Evolutionary conservation across 345 rosid genomes (phyloP), one percentile per base, ranked within the genome.

Genomic region (Atalantia buxifolia): DNA sequence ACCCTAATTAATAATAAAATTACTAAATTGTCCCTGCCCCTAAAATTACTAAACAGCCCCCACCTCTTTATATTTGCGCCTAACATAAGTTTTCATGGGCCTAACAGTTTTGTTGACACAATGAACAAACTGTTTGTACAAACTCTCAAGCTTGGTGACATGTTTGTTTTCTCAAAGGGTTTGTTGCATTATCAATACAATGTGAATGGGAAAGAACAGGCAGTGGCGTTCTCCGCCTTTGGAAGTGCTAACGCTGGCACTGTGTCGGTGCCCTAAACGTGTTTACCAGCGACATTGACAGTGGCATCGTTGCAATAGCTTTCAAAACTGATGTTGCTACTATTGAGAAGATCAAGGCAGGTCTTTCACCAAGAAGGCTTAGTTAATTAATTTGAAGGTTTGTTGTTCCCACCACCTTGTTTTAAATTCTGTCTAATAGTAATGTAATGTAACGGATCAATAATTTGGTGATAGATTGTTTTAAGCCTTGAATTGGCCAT

Each of bases 111-210:
- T n/a, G n/a, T 83, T 5, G 82, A 83, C 85, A 78, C 82, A 4
- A 66, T 77, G 40, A 50, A 72, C 66, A 82, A 79, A 70, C 85
- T 82, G 42, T 82, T 62, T 36, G 73, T 71, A 4, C 78, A 76
- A 36, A 79, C 83, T n/a, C 75, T 79, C 2, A 66, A 83, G 40
- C 72, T 64, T 0, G 85, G 85, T 0, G 82, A 79, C 75, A 40
- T 79, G n/a, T 83, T 79, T 76, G 71, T 83, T 9, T 79, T 83
- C 35, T 82, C 85, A 3, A 82, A 79, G 53, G 80, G 85, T 14
- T 64, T 82, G 24, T 71, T 82, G 61, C 85, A 82, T 56, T 82
- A 7, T 71, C 85, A 82, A 45, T 82, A 31, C 59, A 82, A 82
- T 64, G 9, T 57, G 18, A 64, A 76, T n/a, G 22, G 42, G 2